Conservation (phyloP, 169 alveolate species). For the Plasmodium falciparum region DNA sequence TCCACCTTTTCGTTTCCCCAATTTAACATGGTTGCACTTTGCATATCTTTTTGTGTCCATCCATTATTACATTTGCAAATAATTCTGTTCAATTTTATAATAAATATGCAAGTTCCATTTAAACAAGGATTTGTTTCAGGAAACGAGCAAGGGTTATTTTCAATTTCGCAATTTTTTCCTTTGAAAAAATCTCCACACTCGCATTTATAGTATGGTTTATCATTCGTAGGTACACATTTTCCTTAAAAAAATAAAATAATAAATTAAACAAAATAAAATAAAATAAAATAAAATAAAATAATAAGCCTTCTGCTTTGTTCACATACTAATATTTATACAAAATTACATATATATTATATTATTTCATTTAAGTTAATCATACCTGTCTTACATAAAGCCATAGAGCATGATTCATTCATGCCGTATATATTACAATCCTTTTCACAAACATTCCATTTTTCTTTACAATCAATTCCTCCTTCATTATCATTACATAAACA, state of each 20-base stretch:
- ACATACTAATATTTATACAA: background rate
- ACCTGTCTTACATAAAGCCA: constrained; percentile 65
- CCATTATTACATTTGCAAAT: constrained; percentile 86
- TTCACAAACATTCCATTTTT: constrained; percentile 70
- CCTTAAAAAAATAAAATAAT: constrained; percentile 56
- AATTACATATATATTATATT: background rate
- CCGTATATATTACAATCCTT: constrained; percentile 58
- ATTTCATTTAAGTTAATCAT: too few species aligned
- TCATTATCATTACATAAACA: constrained; percentile 73
- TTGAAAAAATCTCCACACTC: constrained; percentile 86
- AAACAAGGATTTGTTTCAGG: constrained; percentile 84
- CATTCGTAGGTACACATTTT: constrained; percentile 72
- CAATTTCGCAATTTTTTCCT: constrained; percentile 86
- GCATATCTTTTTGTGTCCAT: constrained; percentile 81
- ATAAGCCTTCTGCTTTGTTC: too few species aligned
- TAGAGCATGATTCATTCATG: constrained; percentile 29
- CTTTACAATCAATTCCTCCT: constrained; percentile 58
- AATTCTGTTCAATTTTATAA: constrained; percentile 81
- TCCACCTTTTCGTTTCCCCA: constrained; percentile 84
- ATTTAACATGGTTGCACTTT: constrained; percentile 73
- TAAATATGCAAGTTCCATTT: constrained; percentile 82
- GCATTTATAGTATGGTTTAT: constrained; percentile 82
- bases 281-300: too few species aligned
- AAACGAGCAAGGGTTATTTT: constrained; percentile 85
- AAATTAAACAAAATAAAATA: too few species aligned